These are phyloP conservation scores for Microdochium paspali DNA, from an alignment of 2,329 filamentous ascomycete species.

Conservation along the genomic window DNA sequence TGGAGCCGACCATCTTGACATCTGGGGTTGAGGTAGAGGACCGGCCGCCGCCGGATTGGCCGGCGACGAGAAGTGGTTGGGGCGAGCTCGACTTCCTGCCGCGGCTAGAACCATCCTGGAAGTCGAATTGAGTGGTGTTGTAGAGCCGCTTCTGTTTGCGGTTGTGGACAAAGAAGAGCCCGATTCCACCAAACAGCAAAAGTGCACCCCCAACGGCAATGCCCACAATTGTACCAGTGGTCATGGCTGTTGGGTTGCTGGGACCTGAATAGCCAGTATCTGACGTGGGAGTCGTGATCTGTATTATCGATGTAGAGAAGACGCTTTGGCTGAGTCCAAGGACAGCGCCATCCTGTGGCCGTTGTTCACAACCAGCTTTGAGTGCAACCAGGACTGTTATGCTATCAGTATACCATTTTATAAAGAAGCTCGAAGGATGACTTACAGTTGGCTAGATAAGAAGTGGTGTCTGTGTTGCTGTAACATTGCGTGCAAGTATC, in stretches of 20 bases:
- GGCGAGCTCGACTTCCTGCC: conserved; percentile 14
- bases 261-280: neutral
- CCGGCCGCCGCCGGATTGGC: conserved; percentile 5
- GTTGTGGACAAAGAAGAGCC: conserved; percentile 38
- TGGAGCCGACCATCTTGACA: conserved; percentile 1
- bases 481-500: conserved; percentile 33
- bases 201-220: conserved; percentile 38
- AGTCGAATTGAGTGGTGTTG: conserved; percentile 5
- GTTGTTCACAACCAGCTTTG: neutral
- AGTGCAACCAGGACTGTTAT: neutral
- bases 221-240: conserved; percentile 40
- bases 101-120: conserved; percentile 9
- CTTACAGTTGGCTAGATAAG: conserved; percentile 40
- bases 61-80: conserved; percentile 6
- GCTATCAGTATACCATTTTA: neutral
- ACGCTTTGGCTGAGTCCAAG: neutral
- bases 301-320: neutral
- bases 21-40: conserved; percentile 4
- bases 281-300: neutral
- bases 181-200: conserved; percentile 28
- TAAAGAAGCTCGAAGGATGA: neutral
- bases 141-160: conserved; percentile 28
- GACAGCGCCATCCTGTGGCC: neutral
- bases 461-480: conserved; percentile 25
- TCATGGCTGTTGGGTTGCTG: conserved; percentile 19